phyloP scores from a whole-genome alignment of 768 basidiomycete genomes.

The Coprinellus micaceus region DNA sequence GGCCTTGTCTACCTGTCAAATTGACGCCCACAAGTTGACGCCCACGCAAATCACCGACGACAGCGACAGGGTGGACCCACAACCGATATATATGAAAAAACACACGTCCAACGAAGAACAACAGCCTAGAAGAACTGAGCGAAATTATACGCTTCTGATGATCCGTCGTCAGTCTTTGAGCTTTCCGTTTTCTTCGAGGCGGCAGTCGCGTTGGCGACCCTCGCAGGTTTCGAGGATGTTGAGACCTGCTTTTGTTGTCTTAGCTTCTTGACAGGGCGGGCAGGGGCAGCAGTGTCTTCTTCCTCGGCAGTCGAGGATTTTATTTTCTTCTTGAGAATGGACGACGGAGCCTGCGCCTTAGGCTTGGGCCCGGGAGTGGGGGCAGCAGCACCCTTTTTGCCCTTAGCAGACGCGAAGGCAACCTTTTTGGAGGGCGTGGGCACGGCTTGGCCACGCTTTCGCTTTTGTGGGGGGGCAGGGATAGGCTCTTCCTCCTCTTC shows the following conservation, averaged over 20 bases:
- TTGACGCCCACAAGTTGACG: too few species aligned
- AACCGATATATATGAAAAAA: background rate
- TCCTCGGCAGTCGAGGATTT: background rate
- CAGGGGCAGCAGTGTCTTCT: conserved; percentile 9
- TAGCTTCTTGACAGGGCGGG: conserved; percentile 11
- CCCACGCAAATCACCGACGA: background rate
- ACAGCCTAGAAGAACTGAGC: conserved; percentile 48
- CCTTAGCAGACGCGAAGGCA: conserved; percentile 38
- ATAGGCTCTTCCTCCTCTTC: conserved; percentile 31
- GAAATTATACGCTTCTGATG: conserved; percentile 51
- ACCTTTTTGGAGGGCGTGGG: conserved; percentile 49
- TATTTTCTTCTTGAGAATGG: conserved; percentile 5
- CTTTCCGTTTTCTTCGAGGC: conserved; percentile 21
- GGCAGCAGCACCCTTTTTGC: background rate
- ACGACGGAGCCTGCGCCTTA: conserved; percentile 9
- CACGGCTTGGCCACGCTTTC: conserved; percentile 33
- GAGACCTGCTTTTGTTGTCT: conserved; percentile 3
- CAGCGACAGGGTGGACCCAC: background rate
- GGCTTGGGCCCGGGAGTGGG: conserved; percentile 16
- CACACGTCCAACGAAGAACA: background rate
- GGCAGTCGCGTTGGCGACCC: conserved; percentile 36
- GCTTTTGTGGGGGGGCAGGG: conserved; percentile 41
- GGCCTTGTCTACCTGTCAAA: too few species aligned
- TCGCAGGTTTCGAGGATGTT: conserved; percentile 12
- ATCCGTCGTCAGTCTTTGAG: conserved; percentile 7